Evolutionary conservation across 2,329 filamentous ascomycete species (phyloP).

Genomic region (Emericellopsis cladophorae): DNA sequence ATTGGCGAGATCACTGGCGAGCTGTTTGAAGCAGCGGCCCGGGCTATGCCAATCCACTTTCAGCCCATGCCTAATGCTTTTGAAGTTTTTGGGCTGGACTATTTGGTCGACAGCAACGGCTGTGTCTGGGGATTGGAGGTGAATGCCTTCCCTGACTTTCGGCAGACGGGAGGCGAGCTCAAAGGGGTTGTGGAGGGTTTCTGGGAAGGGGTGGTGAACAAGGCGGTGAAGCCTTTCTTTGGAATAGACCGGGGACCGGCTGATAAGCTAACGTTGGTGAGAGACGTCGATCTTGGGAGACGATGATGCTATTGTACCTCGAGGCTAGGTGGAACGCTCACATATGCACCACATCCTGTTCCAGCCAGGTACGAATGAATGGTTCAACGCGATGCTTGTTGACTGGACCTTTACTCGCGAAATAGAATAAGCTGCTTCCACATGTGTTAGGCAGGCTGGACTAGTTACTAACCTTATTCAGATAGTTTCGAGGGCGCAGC

Average conservation of each 20-base stretch:
- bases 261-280: conserved; percentile 36
- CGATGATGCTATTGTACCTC: too few species aligned
- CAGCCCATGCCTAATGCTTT: conserved; percentile 81
- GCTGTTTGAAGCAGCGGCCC: conserved; percentile 74
- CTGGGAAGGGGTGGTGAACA: conserved; percentile 60
- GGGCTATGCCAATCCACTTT: conserved; percentile 80
- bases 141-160: conserved; percentile 94
- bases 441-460: too few species aligned
- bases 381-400: too few species aligned
- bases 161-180: conserved; percentile 77
- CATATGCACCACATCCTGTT: too few species aligned
- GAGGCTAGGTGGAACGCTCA: too few species aligned
- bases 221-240: conserved; percentile 60
- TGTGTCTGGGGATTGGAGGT: conserved; percentile 71
- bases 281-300: conserved; percentile 39
- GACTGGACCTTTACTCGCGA: too few species aligned
- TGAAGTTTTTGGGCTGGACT: conserved; percentile 87
- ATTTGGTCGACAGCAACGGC: conserved; percentile 58
- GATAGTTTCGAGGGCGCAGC: too few species aligned
- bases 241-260: conserved; percentile 11
- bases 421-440: too few species aligned
- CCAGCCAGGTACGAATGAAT: too few species aligned
- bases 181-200: conserved; percentile 60
- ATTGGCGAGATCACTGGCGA: conserved; percentile 64
- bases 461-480: too few species aligned